Conservation (phyloP, 1,284 basidiomycete genomes). For the Rhodotorula sp. region DNA sequence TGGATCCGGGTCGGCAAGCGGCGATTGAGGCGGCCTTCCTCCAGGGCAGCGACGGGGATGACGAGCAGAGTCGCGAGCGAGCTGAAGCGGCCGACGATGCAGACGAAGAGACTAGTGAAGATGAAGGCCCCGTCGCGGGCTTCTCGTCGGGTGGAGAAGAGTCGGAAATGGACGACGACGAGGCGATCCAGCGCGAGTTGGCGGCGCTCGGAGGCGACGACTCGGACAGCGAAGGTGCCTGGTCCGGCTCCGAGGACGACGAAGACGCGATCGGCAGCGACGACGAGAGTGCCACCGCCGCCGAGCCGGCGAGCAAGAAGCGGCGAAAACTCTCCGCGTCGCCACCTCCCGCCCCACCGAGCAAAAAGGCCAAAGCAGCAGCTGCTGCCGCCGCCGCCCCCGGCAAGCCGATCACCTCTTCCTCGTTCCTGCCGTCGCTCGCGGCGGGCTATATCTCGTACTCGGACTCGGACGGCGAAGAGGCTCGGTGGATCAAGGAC, state of each 20-base stretch:
- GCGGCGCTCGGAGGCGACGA: conserved; percentile 25
- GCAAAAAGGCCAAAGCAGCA: conserved; percentile 39
- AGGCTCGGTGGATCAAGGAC: conserved; percentile 61
- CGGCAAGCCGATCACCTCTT: conserved; percentile 53
- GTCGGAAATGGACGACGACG: conserved; percentile 41
- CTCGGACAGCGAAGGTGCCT: conserved; percentile 36
- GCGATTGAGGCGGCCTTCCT: conserved; percentile 40
- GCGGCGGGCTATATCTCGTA: conserved; percentile 73
- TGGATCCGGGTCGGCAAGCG: conserved; percentile 29
- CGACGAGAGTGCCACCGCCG: conserved; percentile 3
- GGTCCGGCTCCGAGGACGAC: conserved; percentile 36
- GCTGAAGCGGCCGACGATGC: not conserved
- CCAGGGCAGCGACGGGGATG: conserved; percentile 42
- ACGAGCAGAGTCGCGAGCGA: conserved; percentile 13
- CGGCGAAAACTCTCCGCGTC: conserved; percentile 26
- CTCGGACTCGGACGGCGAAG: conserved; percentile 76
- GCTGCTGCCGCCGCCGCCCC: not conserved
- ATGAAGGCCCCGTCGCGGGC: conserved; percentile 46
- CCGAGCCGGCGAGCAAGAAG: conserved; percentile 17
- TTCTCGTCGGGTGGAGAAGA: conserved; percentile 32
- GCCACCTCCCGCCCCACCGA: conserved; percentile 11
- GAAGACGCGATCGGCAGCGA: conserved; percentile 16
- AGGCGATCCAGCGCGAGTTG: conserved; percentile 29
- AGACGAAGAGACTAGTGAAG: conserved; percentile 43
- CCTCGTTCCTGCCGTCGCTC: conserved; percentile 84